Base-by-base conservation (phyloP, 192 early-diverging fungal species). In the Coemansia sp. region DNA sequence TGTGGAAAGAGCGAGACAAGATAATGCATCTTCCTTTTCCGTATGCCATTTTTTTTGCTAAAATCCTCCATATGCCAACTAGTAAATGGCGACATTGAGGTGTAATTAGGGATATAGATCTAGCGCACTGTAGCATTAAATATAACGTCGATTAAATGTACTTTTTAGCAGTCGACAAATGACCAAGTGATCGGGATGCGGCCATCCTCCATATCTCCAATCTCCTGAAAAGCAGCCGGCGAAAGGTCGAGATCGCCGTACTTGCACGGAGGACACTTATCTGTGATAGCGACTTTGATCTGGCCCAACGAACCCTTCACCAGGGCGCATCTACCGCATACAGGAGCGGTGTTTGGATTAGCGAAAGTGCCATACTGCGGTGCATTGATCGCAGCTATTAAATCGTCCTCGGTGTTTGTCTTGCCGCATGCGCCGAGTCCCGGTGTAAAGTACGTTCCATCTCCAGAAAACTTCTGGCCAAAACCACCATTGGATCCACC, bases 331-430 rank as follows among this genome's bases (percentile, higher is more conserved):
- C 77, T 71, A 45, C 87, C 87, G 71, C 89, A 90, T n/a, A 82
- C 66, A 8, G 57, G 45, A 0, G 79, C 74, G 7, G 46, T 57
- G 65, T 82, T 82, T 0, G 88, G 86, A 55, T 88, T 89, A n/a
- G 81, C 75, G 41, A 36, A 63, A 1, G 75, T 67, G 18, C 76
- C 83, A 66, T 85, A 87, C 65, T 87, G 85, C 30, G 84, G 85
- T 9, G 81, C 81, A 60, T 85, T 87, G n/a, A 89, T 78, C 5
- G 88, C 88, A 7, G 73, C 87, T 66, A 89, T 81, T 18, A 82
- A 30, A 20, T 89, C 83, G 38, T 34, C 57, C 12, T 86, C 84
- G 16, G 55, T 66, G 62, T 87, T 81, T n/a, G 44, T 64, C 21
- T 62, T 33, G 10, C 88, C 88, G 58, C 88, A 89, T 0, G 88